Evolutionary conservation across 1,284 basidiomycete species (phyloP), one percentile per base, ranked within the genome.

Genomic region (Apiotrichum veenhuisii): DNA sequence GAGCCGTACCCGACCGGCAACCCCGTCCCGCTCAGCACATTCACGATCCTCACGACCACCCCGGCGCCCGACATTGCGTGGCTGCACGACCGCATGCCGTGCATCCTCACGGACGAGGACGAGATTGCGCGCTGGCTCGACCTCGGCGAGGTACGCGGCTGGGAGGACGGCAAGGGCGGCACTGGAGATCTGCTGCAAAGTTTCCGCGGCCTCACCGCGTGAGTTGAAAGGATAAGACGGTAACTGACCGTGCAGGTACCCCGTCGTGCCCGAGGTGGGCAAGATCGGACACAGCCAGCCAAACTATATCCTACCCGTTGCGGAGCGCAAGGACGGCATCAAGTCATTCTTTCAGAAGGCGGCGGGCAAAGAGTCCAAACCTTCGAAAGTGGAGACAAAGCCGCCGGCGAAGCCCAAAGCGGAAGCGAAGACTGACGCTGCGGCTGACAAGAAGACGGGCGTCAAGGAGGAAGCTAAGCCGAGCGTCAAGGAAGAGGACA

Each of bases 51-150:
- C 47, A 98, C 94, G 0, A 93, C 91, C 0, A 77, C 81, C 14
- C 87, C 89, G 1, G 82, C 82, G 67, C 81, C 82, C 54, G 81
- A 85, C 12, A 80, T 90, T 54, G 77, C 79, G 12, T 92, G 88
- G 87, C 79, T 95, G 33, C 94, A 97, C 73, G 89, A 95, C 68
- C 85, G 94, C 18, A 93, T 95, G 79, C 94, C 94, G 3, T 89
- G 93, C 50, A 87, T 97, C 50, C 82, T 98, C 2, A 80, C 84
- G 2, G 80, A 80, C 1, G 69, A 79, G 45, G 80, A 84, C 5
- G 85, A 87, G 8, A 78, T 93, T 38, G 70, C 80, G 14, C 71
- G 74, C 23, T 98, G 94, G 94, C 82, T 98, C 12, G 88, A 94
- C 70, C 60, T 87, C 84, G 14, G 83, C 81, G 11, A 81, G 82